phyloP scores from a whole-genome alignment of 306 rosid genomes.

The Arachis hypogaea region DNA sequence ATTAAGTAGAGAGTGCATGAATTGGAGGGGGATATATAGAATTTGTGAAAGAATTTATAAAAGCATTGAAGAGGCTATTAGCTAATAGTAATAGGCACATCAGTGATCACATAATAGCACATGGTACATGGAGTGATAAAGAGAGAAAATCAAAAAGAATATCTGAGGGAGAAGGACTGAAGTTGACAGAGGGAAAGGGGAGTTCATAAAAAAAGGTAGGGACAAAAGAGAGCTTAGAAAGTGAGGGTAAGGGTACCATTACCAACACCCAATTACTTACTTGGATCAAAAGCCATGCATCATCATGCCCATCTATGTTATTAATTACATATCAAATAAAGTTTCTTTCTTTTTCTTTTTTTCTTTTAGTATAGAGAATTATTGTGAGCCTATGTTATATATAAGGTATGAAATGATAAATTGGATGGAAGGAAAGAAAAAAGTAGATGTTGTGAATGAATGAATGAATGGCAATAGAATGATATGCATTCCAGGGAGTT shows the following conservation, averaged over 20 bases:
- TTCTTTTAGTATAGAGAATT: no score
- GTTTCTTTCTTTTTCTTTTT: no score
- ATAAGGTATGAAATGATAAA: slow-evolving; percentile 39
- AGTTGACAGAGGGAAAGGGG: slow-evolving; percentile 59
- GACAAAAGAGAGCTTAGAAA: slow-evolving; percentile 89
- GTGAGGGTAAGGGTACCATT: slow-evolving; percentile 51
- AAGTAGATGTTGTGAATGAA: slow-evolving; percentile 59
- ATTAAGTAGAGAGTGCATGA: slow-evolving; percentile 32
- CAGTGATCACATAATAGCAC: slow-evolving; percentile 16
- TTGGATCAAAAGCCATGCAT: slow-evolving; percentile 58
- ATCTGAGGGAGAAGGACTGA: slow-evolving; percentile 94
- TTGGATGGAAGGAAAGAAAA: slow-evolving; percentile 47
- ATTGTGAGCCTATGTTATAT: slow-evolving; percentile 21
- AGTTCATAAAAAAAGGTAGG: slow-evolving; percentile 84
- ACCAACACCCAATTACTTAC: slow-evolving; percentile 36
- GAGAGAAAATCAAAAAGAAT: slow-evolving; percentile 65
- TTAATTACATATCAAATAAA: no score
- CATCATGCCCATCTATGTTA: no score
- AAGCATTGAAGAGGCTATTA: no score
- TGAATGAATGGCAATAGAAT: slow-evolving; percentile 69
- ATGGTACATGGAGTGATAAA: slow-evolving; percentile 57
- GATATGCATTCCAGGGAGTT: slow-evolving; percentile 14
- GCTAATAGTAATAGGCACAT: no score
- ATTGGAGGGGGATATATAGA: slow-evolving; percentile 32
- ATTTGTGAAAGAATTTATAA: no score